A percentile compares a stretch with the other conserved stretches of the same genome.
Evolutionary conservation across 2,329 filamentous ascomycete species (phyloP).

Genomic region (Aspergillus uvarum): DNA sequence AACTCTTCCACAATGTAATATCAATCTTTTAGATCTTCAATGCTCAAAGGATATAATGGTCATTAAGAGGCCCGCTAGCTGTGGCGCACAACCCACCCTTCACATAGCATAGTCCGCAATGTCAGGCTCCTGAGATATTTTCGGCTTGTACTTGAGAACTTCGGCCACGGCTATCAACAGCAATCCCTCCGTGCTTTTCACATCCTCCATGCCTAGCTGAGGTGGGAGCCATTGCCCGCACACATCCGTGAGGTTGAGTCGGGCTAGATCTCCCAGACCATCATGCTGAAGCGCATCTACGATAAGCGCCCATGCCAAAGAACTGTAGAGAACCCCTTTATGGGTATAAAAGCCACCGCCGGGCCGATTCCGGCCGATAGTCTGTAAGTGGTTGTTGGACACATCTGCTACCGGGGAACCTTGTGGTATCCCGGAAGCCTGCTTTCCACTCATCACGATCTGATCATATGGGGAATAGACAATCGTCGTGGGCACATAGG

Average conservation of each 20-base stretch:
- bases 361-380: slow-evolving; percentile 36
- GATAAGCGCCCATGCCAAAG: slow-evolving; percentile 43
- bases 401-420: slow-evolving; percentile 49
- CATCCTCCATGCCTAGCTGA: slow-evolving; percentile 39
- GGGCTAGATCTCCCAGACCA: slow-evolving; percentile 44
- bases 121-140: slow-evolving; percentile 41
- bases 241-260: slow-evolving; percentile 43
- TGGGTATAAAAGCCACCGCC: slow-evolving; percentile 52
- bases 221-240: slow-evolving; percentile 36
- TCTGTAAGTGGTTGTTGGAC: slow-evolving; percentile 53
- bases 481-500: slow-evolving; percentile 57
- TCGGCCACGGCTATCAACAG: slow-evolving; percentile 42
- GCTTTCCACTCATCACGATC: slow-evolving; percentile 49
- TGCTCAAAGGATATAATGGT: too few relatives aligned
- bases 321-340: slow-evolving; percentile 53
- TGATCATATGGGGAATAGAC: slow-evolving; percentile 54
- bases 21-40: too few relatives aligned
- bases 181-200: slow-evolving; percentile 48
- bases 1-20: too few relatives aligned
- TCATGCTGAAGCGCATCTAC: slow-evolving; percentile 51
- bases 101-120: slow-evolving; percentile 41
- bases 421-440: slow-evolving; percentile 47
- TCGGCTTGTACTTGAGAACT: slow-evolving; percentile 35
- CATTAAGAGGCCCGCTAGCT: too few relatives aligned
- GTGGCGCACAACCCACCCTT: not conserved